Conservation (phyloP, 2,329 filamentous ascomycete genomes). For the Exophiala sp. region DNA sequence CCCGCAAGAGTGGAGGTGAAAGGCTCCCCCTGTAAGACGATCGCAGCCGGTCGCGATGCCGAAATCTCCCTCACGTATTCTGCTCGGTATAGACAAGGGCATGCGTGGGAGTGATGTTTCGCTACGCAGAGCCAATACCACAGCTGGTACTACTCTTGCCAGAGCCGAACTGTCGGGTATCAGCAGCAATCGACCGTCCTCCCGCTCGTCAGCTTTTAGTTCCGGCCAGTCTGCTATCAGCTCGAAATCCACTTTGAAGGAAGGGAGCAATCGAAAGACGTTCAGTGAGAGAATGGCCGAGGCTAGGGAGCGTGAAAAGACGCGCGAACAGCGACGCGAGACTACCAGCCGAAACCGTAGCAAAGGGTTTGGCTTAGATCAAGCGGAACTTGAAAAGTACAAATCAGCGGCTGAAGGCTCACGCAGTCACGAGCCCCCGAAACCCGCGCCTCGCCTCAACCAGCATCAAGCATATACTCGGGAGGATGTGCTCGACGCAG, state of each 20-base stretch:
- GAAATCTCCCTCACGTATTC: constrained; percentile 69
- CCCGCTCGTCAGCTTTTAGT: constrained; percentile 27
- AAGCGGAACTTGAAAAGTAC: constrained; percentile 40
- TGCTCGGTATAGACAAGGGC: constrained; percentile 86
- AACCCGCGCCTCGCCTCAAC: constrained; percentile 46
- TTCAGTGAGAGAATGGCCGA: constrained; percentile 85
- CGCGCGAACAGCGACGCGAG: constrained; percentile 36
- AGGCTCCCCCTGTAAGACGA: constrained; percentile 59
- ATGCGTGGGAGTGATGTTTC: constrained; percentile 75
- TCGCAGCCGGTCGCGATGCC: constrained; percentile 47
- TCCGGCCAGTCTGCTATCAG: constrained; percentile 23
- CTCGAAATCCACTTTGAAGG: neutral
- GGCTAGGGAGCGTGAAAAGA: constrained; percentile 46
- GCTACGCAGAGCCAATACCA: constrained; percentile 59
- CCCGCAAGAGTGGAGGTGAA: constrained; percentile 63
- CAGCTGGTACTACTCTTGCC: constrained; percentile 8
- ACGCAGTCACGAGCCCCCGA: constrained; percentile 25
- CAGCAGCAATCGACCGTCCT: constrained; percentile 10
- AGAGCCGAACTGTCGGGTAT: constrained; percentile 2
- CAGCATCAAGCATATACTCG: constrained; percentile 53
- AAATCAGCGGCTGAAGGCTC: constrained; percentile 36
- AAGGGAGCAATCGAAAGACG: constrained; percentile 42
- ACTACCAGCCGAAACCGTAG: constrained; percentile 38
- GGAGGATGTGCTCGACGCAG: constrained; percentile 50
- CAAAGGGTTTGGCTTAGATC: constrained; percentile 40